These are phyloP conservation scores for Sugiyamaella grinbergsii DNA, from an alignment of 1,139 yeast genomes.

Conservation along the genomic window DNA sequence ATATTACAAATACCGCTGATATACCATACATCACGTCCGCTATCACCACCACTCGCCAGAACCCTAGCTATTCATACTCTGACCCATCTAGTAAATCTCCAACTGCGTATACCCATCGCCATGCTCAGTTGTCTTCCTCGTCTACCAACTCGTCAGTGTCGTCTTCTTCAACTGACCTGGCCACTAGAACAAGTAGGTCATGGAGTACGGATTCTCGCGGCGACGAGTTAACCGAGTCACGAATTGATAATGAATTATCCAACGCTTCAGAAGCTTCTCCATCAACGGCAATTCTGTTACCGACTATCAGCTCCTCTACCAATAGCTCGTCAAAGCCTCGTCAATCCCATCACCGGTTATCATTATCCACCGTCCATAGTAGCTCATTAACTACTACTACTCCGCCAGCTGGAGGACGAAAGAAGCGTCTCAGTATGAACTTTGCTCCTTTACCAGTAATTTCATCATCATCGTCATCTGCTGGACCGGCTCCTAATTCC, in stretches of 20 bases:
- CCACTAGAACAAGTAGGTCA: slow-evolving; percentile 6
- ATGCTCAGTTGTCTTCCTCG: slow-evolving; percentile 5
- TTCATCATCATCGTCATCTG: slow-evolving; percentile 15
- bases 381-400: slow-evolving; percentile 14
- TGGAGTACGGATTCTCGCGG: slow-evolving; percentile 13
- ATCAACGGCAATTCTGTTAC: too few relatives aligned
- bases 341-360: slow-evolving; percentile 15
- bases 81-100: background rate
- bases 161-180: slow-evolving; percentile 1
- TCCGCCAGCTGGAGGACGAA: slow-evolving; percentile 28
- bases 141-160: slow-evolving; percentile 9
- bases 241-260: too few relatives aligned
- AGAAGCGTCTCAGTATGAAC: slow-evolving; percentile 35
- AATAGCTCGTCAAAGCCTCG: slow-evolving; percentile 6
- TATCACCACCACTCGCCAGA: background rate
- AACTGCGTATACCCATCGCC: slow-evolving; percentile 1
- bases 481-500: background rate
- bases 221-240: background rate
- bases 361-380: slow-evolving; percentile 4
- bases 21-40: too few relatives aligned
- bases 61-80: background rate
- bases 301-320: background rate
- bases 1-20: background rate
- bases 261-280: too few relatives aligned
- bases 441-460: slow-evolving; percentile 36